Base-by-base conservation (phyloP, 2,329 filamentous ascomycete species). In the Ceratocystis harringtonii region DNA sequence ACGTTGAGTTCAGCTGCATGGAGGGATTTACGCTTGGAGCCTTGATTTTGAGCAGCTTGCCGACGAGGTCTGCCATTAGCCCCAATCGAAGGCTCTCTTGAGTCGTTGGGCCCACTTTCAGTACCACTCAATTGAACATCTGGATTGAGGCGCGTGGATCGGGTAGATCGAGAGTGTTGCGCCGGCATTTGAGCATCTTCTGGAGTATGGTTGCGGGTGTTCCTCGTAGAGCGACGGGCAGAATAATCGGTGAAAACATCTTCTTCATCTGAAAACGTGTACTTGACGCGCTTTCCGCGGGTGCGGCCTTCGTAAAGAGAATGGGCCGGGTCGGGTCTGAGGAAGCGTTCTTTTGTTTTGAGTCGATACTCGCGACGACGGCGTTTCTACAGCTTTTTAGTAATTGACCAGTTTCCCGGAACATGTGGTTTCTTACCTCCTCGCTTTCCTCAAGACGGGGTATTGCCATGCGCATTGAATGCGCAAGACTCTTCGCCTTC, bases 301-400 rank as follows among this genome's bases (percentile, higher is more conserved):
- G 95, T 99, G 64, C 94, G 89, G 62, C 94, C 94, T 77, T 99
- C 94, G 74, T 99, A 99, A 66, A 95, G 79, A 0, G 92, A 96
- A 73, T 92, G 95, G 3, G 91, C 91, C 8, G 88, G 87, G 70
- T 96, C 92, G 5, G 91, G 90, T 4, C 91, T 84, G 69, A 88
- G 83, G 76, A 97, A 97, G 67, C 89, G 87, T 68, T 92, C 89
- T 72, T 92, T 92, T 69, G 90, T 89, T 70, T 85, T 81, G 72
- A 90, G 84, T 17, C 94, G 87, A 72, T 99, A 97, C 71, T 99
- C 94, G 66, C 94, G 88, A 57, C 92, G 88, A 75, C 87, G 90
- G 65, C 94, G 89, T 82, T 96, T 97, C 89, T 92, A 69, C 28
- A 62, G 28, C 17, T n/a, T 41, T 15, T 68, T 68, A 44, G 15